These are phyloP conservation scores for Candida tetrigidarum DNA, from an alignment of 1,139 yeast genomes.

Conservation along the genomic window DNA sequence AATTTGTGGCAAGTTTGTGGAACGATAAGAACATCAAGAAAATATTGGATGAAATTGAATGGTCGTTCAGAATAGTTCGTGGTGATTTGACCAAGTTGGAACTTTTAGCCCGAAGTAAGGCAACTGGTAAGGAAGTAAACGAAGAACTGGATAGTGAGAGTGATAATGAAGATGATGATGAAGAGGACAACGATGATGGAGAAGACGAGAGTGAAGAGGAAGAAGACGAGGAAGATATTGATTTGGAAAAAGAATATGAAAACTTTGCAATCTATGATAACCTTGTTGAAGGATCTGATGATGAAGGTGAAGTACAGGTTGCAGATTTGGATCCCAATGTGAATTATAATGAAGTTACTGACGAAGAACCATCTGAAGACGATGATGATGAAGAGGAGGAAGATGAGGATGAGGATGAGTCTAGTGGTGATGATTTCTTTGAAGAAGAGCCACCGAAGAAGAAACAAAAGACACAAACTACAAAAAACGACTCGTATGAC, in stretches of 20 bases:
- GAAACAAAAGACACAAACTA: constrained; percentile 20
- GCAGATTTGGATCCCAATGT: constrained; percentile 42
- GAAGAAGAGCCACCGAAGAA: constrained; percentile 23
- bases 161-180: constrained; percentile 24
- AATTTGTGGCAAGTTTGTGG: constrained; percentile 59
- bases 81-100: constrained; percentile 58
- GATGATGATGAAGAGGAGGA: constrained; percentile 21
- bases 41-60: constrained; percentile 52
- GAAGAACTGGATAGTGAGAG: constrained; percentile 22
- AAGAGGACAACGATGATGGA: constrained; percentile 23
- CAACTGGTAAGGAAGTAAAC: constrained; percentile 26
- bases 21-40: constrained; percentile 57
- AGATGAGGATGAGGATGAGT: constrained; percentile 21
- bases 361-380: constrained; percentile 56
- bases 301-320: constrained; percentile 44
- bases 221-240: constrained; percentile 21
- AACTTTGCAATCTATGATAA: constrained; percentile 54
- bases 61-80: constrained; percentile 61
- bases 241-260: constrained; percentile 25
- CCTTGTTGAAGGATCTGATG: constrained; percentile 60
- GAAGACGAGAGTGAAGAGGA: constrained; percentile 21
- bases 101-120: constrained; percentile 32
- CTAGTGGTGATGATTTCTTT: constrained; percentile 41
- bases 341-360: constrained; percentile 64
- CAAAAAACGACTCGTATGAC: constrained; percentile 23